Percentiles rank a stretch among this genome's conserved stretches.
Evolutionary conservation across 2,329 filamentous ascomycete genomes (phyloP).

Genomic region (Diaporthe capsici): DNA sequence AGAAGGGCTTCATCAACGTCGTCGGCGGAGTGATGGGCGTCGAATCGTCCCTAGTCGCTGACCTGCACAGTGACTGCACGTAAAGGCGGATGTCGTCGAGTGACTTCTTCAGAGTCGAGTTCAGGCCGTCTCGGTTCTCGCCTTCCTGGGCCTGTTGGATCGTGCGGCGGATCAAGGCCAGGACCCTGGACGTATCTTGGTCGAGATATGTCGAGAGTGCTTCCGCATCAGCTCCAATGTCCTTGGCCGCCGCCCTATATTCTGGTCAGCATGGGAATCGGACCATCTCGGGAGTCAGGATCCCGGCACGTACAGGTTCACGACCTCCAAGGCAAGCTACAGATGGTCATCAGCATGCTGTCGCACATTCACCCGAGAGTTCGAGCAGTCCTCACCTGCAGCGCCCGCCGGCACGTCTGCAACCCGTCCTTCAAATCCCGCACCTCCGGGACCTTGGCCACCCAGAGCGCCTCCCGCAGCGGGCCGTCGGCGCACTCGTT

Average conservation of each 20-base stretch:
- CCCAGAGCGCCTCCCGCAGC: constrained; percentile 28
- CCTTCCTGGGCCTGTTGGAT: constrained; percentile 34
- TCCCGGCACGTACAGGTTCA: constrained; percentile 32
- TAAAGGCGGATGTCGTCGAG: constrained; percentile 36
- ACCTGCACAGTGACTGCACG: constrained; percentile 32
- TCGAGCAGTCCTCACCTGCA: constrained; percentile 11
- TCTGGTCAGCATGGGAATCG: not conserved
- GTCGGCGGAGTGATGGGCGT: not conserved
- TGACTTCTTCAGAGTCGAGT: constrained; percentile 19
- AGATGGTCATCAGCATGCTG: not conserved
- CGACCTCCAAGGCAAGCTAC: constrained; percentile 37
- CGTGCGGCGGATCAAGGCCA: constrained; percentile 33
- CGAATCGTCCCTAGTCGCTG: not conserved
- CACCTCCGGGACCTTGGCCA: constrained; percentile 20
- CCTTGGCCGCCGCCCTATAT: constrained; percentile 31
- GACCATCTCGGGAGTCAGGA: not conserved
- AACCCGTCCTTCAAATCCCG: constrained; percentile 23
- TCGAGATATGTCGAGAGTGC: constrained; percentile 32
- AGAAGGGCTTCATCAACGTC: not conserved
- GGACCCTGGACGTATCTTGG: constrained; percentile 34
- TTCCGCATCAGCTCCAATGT: constrained; percentile 27
- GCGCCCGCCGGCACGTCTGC: constrained; percentile 38
- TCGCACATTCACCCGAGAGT: not conserved
- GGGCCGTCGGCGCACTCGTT: constrained; percentile 19
- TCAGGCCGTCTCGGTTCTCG: constrained; percentile 15